phyloP scores from a whole-genome alignment of 2,329 filamentous ascomycete genomes.

The Aotearoamyces nothofagi region DNA sequence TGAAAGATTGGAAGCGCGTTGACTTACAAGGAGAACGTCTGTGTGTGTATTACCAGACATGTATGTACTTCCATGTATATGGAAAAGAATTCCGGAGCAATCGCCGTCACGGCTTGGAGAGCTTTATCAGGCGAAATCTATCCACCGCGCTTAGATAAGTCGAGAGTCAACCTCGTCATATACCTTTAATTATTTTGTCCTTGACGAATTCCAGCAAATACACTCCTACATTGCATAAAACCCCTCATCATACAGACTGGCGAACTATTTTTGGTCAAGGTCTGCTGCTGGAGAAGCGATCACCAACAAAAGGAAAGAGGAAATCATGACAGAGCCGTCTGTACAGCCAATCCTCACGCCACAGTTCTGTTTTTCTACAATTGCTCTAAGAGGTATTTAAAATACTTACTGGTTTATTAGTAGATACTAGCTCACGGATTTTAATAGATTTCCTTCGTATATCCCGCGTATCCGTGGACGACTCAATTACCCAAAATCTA shows the following conservation, averaged over 20 bases:
- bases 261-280: slow-evolving; percentile 16
- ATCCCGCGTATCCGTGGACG: slow-evolving; percentile 74
- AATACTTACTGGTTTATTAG: neutral
- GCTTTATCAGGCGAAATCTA: no score
- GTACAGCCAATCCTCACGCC: slow-evolving; percentile 42
- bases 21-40: slow-evolving; percentile 41
- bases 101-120: no score
- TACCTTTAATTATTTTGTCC: no score
- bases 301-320: slow-evolving; percentile 4
- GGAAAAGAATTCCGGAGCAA: no score
- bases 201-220: no score
- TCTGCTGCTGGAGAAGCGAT: slow-evolving; percentile 12
- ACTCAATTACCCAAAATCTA: slow-evolving; percentile 84
- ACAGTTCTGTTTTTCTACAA: slow-evolving; percentile 65
- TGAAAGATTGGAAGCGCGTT: no score
- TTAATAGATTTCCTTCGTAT: slow-evolving; percentile 71
- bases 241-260: slow-evolving; percentile 19
- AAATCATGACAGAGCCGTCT: slow-evolving; percentile 15
- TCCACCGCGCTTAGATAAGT: no score
- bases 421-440: slow-evolving; percentile 3
- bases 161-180: no score
- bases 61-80: slow-evolving; percentile 10
- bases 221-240: no score
- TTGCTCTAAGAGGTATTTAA: slow-evolving; percentile 46
- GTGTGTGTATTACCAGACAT: slow-evolving; percentile 32